Percentiles rank a stretch among this genome's conserved stretches.
Evolutionary conservation across 1,139 yeast genomes (phyloP).

Genomic region (Taphrina pruni): DNA sequence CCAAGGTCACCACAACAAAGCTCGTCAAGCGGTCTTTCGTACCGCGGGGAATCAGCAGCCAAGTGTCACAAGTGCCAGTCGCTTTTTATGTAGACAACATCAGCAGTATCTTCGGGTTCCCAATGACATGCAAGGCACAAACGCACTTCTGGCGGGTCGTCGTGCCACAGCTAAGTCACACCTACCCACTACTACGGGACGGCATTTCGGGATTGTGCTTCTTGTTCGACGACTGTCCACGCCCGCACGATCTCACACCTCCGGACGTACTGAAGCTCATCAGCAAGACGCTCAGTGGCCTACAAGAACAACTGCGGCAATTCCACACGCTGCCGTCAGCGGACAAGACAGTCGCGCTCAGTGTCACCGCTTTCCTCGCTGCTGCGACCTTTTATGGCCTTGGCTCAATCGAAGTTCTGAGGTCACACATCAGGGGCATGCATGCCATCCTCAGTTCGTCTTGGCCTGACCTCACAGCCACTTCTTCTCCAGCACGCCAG

Average conservation of each 20-base stretch:
- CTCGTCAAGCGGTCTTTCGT: neutral
- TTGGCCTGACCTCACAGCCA: constrained; percentile 7
- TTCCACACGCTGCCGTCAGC: neutral
- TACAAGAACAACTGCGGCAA: neutral
- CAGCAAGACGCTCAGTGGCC: constrained; percentile 2
- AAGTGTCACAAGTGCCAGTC: neutral
- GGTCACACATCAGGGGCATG: constrained; percentile 5
- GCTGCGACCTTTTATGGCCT: constrained; percentile 25
- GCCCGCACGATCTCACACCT: constrained; percentile 7
- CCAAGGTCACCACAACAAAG: neutral
- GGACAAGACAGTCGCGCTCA: constrained; percentile 6
- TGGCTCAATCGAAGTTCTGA: constrained; percentile 13
- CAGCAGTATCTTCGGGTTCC: neutral
- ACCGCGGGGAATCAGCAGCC: neutral
- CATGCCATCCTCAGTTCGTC: constrained; percentile 8
- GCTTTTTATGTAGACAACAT: constrained; percentile 14
- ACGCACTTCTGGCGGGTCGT: constrained; percentile 4
- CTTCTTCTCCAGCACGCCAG: constrained; percentile 11
- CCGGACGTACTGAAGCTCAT: constrained; percentile 7
- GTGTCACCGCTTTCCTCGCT: constrained; percentile 13
- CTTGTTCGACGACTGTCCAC: constrained; percentile 18
- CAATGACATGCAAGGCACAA: neutral
- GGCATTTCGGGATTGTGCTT: constrained; percentile 9
- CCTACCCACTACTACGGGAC: constrained; percentile 13
- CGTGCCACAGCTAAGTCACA: constrained; percentile 13